These are phyloP conservation scores for Porcisia deanei DNA, from an alignment of 208 protist genomes.

Conservation along the genomic window DNA sequence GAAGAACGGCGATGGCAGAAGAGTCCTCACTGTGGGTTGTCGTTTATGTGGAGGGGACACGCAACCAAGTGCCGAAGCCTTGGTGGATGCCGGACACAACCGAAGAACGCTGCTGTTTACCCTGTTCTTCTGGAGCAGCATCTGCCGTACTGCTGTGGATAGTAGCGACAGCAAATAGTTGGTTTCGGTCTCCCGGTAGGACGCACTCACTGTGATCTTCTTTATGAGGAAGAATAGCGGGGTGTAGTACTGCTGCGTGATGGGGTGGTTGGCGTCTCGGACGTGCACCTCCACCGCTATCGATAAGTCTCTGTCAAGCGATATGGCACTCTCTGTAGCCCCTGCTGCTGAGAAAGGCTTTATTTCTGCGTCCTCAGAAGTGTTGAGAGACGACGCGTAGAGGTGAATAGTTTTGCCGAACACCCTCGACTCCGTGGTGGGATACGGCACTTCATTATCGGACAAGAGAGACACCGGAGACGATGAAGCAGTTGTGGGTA, in stretches of 20 bases:
- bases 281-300: conserved; percentile 70
- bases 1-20: conserved; percentile 50
- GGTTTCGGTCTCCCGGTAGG: conserved; percentile 57
- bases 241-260: conserved; percentile 57
- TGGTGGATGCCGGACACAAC: conserved; percentile 11
- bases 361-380: neutral
- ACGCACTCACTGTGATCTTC: conserved; percentile 23
- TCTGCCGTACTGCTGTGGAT: conserved; percentile 62
- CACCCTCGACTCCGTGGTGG: conserved; percentile 2
- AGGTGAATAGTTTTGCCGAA: conserved; percentile 26
- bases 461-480: conserved; percentile 21
- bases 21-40: neutral
- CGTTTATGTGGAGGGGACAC: neutral
- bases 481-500: neutral
- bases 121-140: conserved; percentile 24
- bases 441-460: neutral
- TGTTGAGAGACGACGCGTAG: conserved; percentile 14
- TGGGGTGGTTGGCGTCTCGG: conserved; percentile 45
- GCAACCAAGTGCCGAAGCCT: neutral
- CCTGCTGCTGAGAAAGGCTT: neutral
- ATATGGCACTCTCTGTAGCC: neutral
- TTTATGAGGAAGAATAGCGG: conserved; percentile 77
- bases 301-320: conserved; percentile 11
- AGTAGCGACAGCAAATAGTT: conserved; percentile 75
- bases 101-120: conserved; percentile 16